Percentiles rank a stretch among this genome's conserved stretches.
Conservation (phyloP, 2,329 filamentous ascomycete species). For the Pyrenochaeta sp. region DNA sequence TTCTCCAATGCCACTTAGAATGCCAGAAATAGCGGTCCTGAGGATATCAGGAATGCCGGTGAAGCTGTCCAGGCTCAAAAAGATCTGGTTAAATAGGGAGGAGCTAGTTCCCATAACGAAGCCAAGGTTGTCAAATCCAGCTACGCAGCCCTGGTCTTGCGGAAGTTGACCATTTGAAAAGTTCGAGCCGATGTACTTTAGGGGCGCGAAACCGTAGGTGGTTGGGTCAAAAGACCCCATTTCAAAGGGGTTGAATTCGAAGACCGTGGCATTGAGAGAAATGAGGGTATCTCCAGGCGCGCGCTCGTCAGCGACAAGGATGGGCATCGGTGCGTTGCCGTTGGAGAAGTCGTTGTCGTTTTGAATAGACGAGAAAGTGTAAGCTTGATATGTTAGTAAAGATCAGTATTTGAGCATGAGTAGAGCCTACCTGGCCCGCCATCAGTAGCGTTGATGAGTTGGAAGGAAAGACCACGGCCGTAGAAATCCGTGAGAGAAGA, state of each 20-base stretch:
- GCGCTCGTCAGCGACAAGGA: slow-evolving; percentile 75
- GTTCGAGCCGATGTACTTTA: slow-evolving; percentile 76
- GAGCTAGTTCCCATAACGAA: slow-evolving; percentile 88
- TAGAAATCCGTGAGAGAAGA: slow-evolving; percentile 87
- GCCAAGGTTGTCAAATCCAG: slow-evolving; percentile 83
- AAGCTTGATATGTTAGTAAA: slow-evolving; percentile 63
- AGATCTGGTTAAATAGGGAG: slow-evolving; percentile 81
- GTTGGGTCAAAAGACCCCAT: slow-evolving; percentile 80
- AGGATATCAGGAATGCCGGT: slow-evolving; percentile 61
- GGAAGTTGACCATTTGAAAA: slow-evolving; percentile 71
- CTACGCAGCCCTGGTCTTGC: slow-evolving; percentile 68
- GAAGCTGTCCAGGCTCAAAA: slow-evolving; percentile 69
- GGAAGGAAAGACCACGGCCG: slow-evolving; percentile 84
- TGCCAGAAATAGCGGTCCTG: slow-evolving; percentile 57
- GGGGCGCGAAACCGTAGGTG: slow-evolving; percentile 74
- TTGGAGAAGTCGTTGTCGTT: slow-evolving; percentile 67
- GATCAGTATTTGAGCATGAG: slow-evolving; percentile 78
- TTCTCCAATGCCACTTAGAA: slow-evolving; percentile 66
- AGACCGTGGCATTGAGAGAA: slow-evolving; percentile 76
- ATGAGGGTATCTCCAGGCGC: slow-evolving; percentile 69
- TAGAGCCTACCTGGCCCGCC: slow-evolving; percentile 67
- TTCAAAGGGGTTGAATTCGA: slow-evolving; percentile 82
- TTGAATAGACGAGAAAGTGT: slow-evolving; percentile 84
- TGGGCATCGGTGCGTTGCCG: slow-evolving; percentile 74
- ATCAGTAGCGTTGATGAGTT: slow-evolving; percentile 78